Base-by-base conservation (phyloP, 495 filamentous ascomycete species). In the Articulospora tetracladia region DNA sequence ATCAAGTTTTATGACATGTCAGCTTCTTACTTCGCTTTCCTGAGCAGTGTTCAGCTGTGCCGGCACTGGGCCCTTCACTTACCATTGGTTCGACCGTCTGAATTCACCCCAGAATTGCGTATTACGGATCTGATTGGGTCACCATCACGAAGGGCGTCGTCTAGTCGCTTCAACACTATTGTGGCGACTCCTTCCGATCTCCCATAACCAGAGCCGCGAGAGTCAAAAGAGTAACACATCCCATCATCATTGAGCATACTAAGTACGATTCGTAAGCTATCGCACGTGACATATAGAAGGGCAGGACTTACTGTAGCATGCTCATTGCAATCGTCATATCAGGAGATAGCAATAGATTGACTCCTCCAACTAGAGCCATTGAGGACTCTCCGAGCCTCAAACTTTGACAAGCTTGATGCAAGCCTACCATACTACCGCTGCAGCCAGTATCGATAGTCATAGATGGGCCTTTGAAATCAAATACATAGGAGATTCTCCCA, bases 401-500 rank as follows among this genome's bases (percentile, higher is more conserved):
- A 11, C 53, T 30, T 7, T 41, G 92, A 68, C 92, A 94, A 50
- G 92, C 92, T 41, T 91, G 73, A 65, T 95, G 80, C 28, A 83
- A 64, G n/a, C 79, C 79, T 36, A 80, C 75, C 61, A 83, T 67
- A 58, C 88, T 92, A 15, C 88, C 91, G 1, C 91, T 95, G 68
- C 91, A 96, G 28, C 89, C 91, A 3, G 92, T 95, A 65, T 96
- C 91, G n/a, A 92, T 78, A 24, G 86, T 91, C 56, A 10, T 41
- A 6, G 53, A 55, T 17, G 53, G 17, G 32, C 53, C 53, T 25
- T 55, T 55, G 30, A 83, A 72, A 65, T 83, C 79, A 59, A 82
- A 83, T 60, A 78, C 79, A 52, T 83, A 76, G 1, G 81, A 77
- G 58, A 83, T 79, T 23, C 91, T 83, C 65, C 85, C 83, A 28